Conservation (phyloP, 1,139 yeast species). For the Debaryomyces coudertii region DNA sequence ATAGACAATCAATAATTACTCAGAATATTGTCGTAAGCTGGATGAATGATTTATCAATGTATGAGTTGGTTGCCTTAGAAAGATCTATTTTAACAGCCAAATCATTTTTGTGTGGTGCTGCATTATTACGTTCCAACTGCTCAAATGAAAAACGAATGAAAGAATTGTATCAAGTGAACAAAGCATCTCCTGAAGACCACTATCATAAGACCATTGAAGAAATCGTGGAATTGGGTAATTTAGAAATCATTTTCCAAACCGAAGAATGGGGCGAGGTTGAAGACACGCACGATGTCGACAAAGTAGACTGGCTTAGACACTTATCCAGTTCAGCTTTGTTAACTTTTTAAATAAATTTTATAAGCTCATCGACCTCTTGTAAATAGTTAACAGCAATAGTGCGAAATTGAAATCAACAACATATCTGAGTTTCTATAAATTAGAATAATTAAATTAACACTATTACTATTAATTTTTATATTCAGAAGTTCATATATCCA, state of each 20-base stretch:
- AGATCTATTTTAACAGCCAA: slow-evolving; percentile 83
- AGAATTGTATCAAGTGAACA: slow-evolving; percentile 41
- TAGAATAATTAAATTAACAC: neutral
- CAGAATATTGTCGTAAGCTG: slow-evolving; percentile 66
- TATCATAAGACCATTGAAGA: slow-evolving; percentile 60
- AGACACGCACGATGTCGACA: slow-evolving; percentile 96
- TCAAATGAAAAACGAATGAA: slow-evolving; percentile 25
- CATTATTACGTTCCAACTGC: slow-evolving; percentile 44
- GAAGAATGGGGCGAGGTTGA: slow-evolving; percentile 97
- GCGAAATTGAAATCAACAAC: slow-evolving; percentile 8
- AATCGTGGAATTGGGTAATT: slow-evolving; percentile 72
- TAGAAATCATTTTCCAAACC: slow-evolving; percentile 85
- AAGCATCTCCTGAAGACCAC: slow-evolving; percentile 26
- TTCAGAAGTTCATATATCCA: neutral
- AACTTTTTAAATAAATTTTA: slow-evolving; percentile 3
- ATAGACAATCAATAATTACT: slow-evolving; percentile 64
- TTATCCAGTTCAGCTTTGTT: slow-evolving; percentile 80
- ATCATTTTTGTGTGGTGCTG: slow-evolving; percentile 79
- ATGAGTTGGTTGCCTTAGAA: slow-evolving; percentile 87
- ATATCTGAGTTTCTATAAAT: neutral
- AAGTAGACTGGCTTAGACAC: slow-evolving; percentile 82
- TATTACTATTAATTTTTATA: neutral
- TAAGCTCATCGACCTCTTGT: neutral
- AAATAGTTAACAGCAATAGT: slow-evolving; percentile 9
- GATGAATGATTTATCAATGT: slow-evolving; percentile 63